phyloP scores from a whole-genome alignment of 192 early-diverging fungal species.

The Backusella psychrophila region DNA sequence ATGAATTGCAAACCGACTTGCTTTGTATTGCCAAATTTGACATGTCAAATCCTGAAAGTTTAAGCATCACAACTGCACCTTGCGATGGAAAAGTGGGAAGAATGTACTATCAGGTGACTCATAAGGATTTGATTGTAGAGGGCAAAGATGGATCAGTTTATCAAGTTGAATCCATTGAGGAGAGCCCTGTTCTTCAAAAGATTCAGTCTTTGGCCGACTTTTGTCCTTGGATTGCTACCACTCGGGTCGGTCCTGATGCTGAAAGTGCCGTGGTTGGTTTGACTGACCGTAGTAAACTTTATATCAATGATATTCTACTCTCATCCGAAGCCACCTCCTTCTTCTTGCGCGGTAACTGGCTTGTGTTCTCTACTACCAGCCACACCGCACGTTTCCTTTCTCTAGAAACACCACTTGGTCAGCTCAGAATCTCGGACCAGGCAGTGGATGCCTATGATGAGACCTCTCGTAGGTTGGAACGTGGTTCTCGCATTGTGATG shows the following conservation, averaged over 20 bases:
- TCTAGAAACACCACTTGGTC: constrained; percentile 33
- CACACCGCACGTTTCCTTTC: constrained; percentile 79
- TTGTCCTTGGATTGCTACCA: constrained; percentile 58
- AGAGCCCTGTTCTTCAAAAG: constrained; percentile 23
- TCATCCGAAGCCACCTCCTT: constrained; percentile 85
- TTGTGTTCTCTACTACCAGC: constrained; percentile 83
- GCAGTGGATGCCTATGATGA: constrained; percentile 57
- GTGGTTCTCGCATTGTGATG: constrained; percentile 84
- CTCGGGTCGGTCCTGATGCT: constrained; percentile 10
- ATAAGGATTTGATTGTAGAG: constrained; percentile 42
- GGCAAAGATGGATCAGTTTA: constrained; percentile 40
- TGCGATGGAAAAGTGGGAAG: constrained; percentile 35
- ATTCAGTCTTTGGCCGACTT: constrained; percentile 32
- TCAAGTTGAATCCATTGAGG: constrained; percentile 11
- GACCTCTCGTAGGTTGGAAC: constrained; percentile 78
- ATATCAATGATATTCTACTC: constrained; percentile 66
- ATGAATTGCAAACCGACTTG: constrained; percentile 29
- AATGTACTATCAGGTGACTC: constrained; percentile 30
- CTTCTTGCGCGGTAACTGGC: constrained; percentile 73
- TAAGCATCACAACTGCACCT: constrained; percentile 16
- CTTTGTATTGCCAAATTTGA: constrained; percentile 44
- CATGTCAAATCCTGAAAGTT: constrained; percentile 28
- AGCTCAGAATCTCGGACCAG: constrained; percentile 47
- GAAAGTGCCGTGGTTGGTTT: constrained; percentile 65
- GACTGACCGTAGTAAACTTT: constrained; percentile 80